Conservation (phyloP, 441 rosid genomes). For the Gossypium schwendimanii region DNA sequence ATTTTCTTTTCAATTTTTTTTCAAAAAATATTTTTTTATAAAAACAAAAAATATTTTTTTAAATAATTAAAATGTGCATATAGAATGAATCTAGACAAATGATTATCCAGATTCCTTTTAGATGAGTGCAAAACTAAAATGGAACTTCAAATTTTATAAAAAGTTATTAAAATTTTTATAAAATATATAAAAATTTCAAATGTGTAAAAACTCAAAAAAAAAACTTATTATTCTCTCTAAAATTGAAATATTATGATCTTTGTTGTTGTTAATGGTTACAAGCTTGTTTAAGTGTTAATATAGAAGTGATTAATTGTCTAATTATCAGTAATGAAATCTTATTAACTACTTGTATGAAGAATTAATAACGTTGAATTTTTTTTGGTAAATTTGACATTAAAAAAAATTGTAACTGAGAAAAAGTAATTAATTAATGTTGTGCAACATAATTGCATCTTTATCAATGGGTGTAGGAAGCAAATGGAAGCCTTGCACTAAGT, state of each 20-base stretch:
- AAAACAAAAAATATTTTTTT: no score
- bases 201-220: no score
- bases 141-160: no score
- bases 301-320: background rate
- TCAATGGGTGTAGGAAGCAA: conserved; percentile 98
- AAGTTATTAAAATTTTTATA: no score
- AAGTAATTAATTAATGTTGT: conserved; percentile 65
- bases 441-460: conserved; percentile 63
- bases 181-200: no score
- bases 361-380: background rate
- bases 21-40: no score
- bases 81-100: no score
- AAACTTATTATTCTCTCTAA: background rate
- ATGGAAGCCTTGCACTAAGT: conserved; percentile 99
- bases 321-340: background rate
- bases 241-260: background rate
- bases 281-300: background rate
- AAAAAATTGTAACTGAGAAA: conserved; percentile 30
- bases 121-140: no score
- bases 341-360: background rate
- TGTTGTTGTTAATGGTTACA: background rate
- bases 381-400: background rate
- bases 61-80: no score
- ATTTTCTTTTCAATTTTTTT: no score
- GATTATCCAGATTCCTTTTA: no score